Evolutionary conservation across 1,284 basidiomycete species (phyloP).

Genomic region (Melampsora americana): DNA sequence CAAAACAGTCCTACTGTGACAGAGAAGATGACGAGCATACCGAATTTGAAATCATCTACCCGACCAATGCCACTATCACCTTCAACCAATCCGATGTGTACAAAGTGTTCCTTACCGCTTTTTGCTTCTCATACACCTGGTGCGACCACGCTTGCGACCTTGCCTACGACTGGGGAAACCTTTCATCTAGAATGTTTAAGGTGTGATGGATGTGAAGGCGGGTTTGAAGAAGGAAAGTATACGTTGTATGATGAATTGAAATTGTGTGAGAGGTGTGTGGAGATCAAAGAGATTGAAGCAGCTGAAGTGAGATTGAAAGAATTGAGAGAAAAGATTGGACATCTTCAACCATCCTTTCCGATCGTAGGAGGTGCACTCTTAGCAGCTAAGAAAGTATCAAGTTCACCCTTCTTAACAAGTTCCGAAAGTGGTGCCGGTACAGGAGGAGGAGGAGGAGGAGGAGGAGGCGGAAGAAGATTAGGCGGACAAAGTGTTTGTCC

Average conservation of each 20-base stretch:
- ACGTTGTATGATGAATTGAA: slow-evolving; percentile 9
- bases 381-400: slow-evolving; percentile 32
- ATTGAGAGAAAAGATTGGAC: slow-evolving; percentile 11
- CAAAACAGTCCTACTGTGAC: slow-evolving; percentile 7
- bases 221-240: slow-evolving; percentile 38
- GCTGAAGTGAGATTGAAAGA: slow-evolving; percentile 19
- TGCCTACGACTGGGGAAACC: slow-evolving; percentile 40
- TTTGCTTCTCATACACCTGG: slow-evolving; percentile 12
- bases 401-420: slow-evolving; percentile 18
- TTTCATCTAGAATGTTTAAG: slow-evolving; percentile 33
- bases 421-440: neutral
- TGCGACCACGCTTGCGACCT: slow-evolving; percentile 20
- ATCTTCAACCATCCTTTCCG: slow-evolving; percentile 29
- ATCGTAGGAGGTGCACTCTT: slow-evolving; percentile 9
- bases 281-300: slow-evolving; percentile 16
- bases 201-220: slow-evolving; percentile 31
- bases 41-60: neutral
- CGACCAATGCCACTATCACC: slow-evolving; percentile 9
- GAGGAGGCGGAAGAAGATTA: neutral
- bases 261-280: slow-evolving; percentile 35
- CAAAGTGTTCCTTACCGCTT: slow-evolving; percentile 38
- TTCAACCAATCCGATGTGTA: slow-evolving; percentile 33
- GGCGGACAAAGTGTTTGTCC: slow-evolving; percentile 41
- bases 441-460: neutral
- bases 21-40: no score